Evolutionary conservation across 2,329 filamentous ascomycete species (phyloP).

Genomic region (Talaromyces sp.): DNA sequence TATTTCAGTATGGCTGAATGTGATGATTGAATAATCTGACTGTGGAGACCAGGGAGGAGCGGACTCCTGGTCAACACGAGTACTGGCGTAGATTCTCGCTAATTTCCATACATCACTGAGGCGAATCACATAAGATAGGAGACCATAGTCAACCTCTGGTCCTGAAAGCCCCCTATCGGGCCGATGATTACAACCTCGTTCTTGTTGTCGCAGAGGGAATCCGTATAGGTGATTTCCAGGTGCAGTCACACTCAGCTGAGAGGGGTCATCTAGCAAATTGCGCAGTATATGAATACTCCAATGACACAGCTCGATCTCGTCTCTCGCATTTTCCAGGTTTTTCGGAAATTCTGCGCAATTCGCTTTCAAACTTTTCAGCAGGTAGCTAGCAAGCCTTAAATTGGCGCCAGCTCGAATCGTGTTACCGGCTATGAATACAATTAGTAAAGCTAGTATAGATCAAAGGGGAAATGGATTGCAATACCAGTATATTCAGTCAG

Average conservation of each 20-base stretch:
- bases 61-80: constrained; percentile 38
- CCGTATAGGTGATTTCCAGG: background rate
- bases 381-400: background rate
- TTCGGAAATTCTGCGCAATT: background rate
- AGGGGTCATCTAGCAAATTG: constrained; percentile 42
- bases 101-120: constrained; percentile 43
- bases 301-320: constrained; percentile 37
- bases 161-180: background rate
- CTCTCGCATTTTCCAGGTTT: constrained; percentile 19
- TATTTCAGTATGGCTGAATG: constrained; percentile 47
- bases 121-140: constrained; percentile 37
- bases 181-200: background rate
- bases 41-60: constrained; percentile 46
- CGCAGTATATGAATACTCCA: constrained; percentile 42
- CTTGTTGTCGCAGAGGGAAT: background rate
- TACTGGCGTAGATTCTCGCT: constrained; percentile 16
- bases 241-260: constrained; percentile 36
- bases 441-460: background rate
- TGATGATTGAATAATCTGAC: constrained; percentile 50
- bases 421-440: background rate
- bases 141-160: background rate
- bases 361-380: background rate
- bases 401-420: background rate
- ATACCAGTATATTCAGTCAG: constrained; percentile 39
- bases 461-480: background rate